Percentiles rank a stretch among this genome's conserved stretches.
Evolutionary conservation across 2,329 filamentous ascomycete species (phyloP).

Genomic region (Clathrospora elynae): DNA sequence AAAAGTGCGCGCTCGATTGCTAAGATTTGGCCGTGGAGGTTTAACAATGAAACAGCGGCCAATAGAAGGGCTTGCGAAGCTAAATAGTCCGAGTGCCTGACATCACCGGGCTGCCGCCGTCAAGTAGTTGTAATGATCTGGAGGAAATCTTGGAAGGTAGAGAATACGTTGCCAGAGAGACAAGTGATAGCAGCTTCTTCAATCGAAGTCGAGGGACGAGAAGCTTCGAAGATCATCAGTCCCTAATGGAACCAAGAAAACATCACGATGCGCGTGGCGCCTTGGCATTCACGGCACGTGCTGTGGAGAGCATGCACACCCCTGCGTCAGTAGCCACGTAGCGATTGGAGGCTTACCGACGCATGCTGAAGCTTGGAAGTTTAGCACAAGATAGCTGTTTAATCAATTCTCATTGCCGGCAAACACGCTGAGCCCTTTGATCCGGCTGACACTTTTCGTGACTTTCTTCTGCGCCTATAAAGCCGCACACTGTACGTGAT

Average conservation of each 20-base stretch:
- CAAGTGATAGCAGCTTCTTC: not conserved
- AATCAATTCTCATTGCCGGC: constrained; percentile 34
- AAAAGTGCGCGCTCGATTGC: constrained; percentile 11
- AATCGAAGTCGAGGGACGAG: constrained; percentile 6
- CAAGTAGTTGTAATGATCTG: constrained; percentile 8
- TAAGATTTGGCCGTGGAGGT: constrained; percentile 25
- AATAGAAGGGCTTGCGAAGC: constrained; percentile 32
- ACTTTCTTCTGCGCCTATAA: constrained; percentile 7
- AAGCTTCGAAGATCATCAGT: constrained; percentile 11
- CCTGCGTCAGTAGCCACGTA: constrained; percentile 14
- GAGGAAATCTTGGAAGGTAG: constrained; percentile 1
- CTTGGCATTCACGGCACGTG: constrained; percentile 16
- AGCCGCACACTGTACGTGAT: constrained; percentile 14
- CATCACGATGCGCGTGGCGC: constrained; percentile 21
- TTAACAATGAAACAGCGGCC: constrained; percentile 20
- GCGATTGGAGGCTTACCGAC: constrained; percentile 23
- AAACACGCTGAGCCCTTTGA: constrained; percentile 27
- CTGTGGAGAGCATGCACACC: constrained; percentile 9
- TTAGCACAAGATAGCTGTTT: constrained; percentile 17
- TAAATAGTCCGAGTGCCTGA: constrained; percentile 40
- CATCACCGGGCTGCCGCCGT: constrained; percentile 25
- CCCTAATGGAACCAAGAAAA: constrained; percentile 8
- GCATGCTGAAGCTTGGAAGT: constrained; percentile 8
- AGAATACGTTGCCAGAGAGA: not conserved
- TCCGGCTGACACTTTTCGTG: constrained; percentile 38